Evolutionary conservation across 2,329 filamentous ascomycete species (phyloP).

Genomic region (Claviceps sp.): DNA sequence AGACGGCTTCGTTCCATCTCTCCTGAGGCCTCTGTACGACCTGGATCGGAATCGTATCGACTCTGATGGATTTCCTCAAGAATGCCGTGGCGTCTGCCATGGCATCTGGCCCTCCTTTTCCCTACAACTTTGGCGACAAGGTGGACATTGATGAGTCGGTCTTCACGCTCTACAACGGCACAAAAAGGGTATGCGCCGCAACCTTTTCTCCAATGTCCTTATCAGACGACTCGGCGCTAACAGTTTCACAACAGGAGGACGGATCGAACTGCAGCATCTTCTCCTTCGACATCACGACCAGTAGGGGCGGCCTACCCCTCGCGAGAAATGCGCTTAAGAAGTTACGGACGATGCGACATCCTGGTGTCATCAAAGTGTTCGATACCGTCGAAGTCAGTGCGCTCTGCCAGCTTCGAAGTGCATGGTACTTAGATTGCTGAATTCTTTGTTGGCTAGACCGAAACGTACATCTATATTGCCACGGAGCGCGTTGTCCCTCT

Average conservation of each 20-base stretch:
- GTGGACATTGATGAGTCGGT: slow-evolving; percentile 88
- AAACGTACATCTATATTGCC: slow-evolving; percentile 89
- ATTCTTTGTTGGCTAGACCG: slow-evolving; percentile 46
- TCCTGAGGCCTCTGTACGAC: neutral
- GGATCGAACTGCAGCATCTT: slow-evolving; percentile 92
- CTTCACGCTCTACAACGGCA: slow-evolving; percentile 93
- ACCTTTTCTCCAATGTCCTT: neutral
- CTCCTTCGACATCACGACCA: slow-evolving; percentile 76
- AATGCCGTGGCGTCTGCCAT: slow-evolving; percentile 95
- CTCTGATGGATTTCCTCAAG: slow-evolving; percentile 87
- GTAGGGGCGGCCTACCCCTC: slow-evolving; percentile 68
- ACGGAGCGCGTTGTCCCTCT: slow-evolving; percentile 82
- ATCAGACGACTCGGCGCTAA: neutral
- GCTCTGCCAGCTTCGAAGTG: neutral
- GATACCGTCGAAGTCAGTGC: slow-evolving; percentile 73
- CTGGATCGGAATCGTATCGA: neutral
- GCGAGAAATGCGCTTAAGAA: slow-evolving; percentile 92
- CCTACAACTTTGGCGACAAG: slow-evolving; percentile 83
- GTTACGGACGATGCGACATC: slow-evolving; percentile 81
- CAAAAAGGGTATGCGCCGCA: slow-evolving; percentile 51
- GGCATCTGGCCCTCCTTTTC: slow-evolving; percentile 84
- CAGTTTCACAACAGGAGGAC: slow-evolving; percentile 53
- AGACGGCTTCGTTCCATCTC: neutral
- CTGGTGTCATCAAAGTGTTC: slow-evolving; percentile 84
- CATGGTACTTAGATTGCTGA: slow-evolving; percentile 11